Evolutionary conservation across 306 rosid species (phyloP), one percentile per base, ranked within the genome.

Genomic region (Heteromeles arbutifolia): DNA sequence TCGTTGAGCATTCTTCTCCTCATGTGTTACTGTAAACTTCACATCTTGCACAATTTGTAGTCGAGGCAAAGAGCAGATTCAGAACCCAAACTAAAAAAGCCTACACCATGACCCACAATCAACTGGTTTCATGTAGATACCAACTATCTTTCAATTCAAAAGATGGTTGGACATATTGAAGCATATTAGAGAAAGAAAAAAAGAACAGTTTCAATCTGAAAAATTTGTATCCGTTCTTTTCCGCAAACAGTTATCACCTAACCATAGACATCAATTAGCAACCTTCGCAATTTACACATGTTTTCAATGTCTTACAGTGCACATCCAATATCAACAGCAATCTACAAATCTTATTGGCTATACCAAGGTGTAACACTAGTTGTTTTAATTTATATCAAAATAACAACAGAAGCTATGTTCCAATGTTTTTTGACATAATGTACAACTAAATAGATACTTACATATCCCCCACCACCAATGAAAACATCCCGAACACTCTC

Each of bases 401-500:
- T 34, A 56, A 50, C 44, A n/a, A n/a, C n/a, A n/a, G n/a, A n/a
- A n/a, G n/a, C 71, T 5, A 18, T 67, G 6, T 66, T 10, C 25
- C n/a, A 1, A 31, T 14, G 3, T 32, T 4, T 66, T 44, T 18
- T 34, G 41, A 18, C 24, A 50, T 22, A 31, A n/a, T 52, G 52
- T 65, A 63, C 48, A 39, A 69, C 15, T 65, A 34, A 64, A 5
- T 77, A 76, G 83, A 81, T 66, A 88, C 99, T 90, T 89, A 96
- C 99, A 83, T 84, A 92, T 79, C 82, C 98, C 59, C 98, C 91
- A 34, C 93, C 99, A 69, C 97, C 98, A 57, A 96, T 79, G 54
- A 96, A 91, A 77, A 96, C 93, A 81, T 96, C 99, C 5, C 96
- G 93, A 57, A 96, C 93, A 68, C 99, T 96, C 83, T 96, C 98